Evolutionary conservation across 208 protist species (phyloP).

Genomic region (Leishmania tropica): DNA sequence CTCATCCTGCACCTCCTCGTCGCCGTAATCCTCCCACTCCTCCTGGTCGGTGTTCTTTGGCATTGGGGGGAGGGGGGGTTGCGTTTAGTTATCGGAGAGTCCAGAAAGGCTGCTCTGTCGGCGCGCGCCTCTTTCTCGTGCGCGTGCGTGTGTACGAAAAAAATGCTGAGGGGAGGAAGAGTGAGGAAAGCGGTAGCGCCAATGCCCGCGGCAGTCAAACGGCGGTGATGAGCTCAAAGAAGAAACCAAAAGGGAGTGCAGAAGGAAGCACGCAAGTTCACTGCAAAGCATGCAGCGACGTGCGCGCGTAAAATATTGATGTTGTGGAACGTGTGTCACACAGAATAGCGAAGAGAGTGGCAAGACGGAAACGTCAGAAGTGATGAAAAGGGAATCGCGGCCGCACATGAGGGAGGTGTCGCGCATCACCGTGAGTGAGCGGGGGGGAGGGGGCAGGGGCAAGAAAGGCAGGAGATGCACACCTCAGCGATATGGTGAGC

Average conservation of each 20-base stretch:
- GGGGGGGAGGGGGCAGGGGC: neutral
- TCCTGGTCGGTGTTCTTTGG: conserved; percentile 77
- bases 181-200: neutral
- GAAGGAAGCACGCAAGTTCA: neutral
- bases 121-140: conserved; percentile 9
- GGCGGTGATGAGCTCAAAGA: neutral
- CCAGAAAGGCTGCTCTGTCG: neutral
- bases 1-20: conserved; percentile 73
- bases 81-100: neutral
- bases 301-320: neutral
- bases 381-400: neutral
- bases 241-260: neutral
- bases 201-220: neutral
- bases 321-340: neutral
- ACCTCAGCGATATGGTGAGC: neutral
- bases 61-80: conserved; percentile 29
- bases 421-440: neutral
- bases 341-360: neutral
- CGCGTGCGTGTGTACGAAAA: conserved; percentile 1
- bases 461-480: neutral
- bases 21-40: conserved; percentile 71
- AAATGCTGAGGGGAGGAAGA: neutral
- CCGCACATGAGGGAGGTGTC: neutral
- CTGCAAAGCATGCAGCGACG: neutral
- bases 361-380: neutral